Conservation (phyloP, 78 protist species). For the Isochrysis galbana region DNA sequence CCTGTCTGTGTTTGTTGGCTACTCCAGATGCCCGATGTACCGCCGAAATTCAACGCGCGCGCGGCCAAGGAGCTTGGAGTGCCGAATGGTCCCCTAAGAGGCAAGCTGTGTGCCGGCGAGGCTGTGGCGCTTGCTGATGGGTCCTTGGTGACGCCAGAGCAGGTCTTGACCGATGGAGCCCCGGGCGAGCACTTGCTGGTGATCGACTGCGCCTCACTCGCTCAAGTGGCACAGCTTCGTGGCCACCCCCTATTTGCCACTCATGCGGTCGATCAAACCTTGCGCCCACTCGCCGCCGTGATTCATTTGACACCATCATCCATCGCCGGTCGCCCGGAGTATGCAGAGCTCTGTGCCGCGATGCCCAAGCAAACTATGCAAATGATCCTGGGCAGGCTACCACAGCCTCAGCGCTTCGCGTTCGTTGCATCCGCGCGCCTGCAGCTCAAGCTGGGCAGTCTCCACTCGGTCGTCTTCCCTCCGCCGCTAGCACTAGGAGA, state of each 20-base stretch:
- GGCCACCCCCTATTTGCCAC: neutral
- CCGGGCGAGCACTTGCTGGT: neutral
- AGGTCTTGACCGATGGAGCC: neutral
- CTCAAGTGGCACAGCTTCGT: neutral
- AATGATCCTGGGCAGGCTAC: neutral
- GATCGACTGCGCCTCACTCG: neutral
- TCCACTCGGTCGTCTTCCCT: neutral
- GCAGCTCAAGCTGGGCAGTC: neutral
- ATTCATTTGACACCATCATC: neutral
- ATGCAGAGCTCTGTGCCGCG: neutral
- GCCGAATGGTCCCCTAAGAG: conserved; percentile 32
- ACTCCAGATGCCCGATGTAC: neutral
- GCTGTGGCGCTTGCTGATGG: conserved; percentile 8
- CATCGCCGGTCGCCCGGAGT: neutral
- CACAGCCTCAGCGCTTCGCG: neutral
- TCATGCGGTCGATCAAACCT: neutral
- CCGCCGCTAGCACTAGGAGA: neutral
- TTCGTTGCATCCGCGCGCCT: conserved; percentile 4
- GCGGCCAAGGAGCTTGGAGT: conserved; percentile 27
- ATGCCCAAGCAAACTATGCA: neutral
- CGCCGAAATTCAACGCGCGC: neutral
- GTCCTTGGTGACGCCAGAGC: neutral
- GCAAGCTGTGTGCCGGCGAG: conserved; percentile 12
- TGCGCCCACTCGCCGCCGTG: neutral
- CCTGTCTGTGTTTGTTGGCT: neutral